A percentile compares a stretch with the other conserved stretches of the same genome.
Evolutionary conservation across 805 yeast genomes (phyloP).

Genomic region (Metschnikowia kunwiensis): DNA sequence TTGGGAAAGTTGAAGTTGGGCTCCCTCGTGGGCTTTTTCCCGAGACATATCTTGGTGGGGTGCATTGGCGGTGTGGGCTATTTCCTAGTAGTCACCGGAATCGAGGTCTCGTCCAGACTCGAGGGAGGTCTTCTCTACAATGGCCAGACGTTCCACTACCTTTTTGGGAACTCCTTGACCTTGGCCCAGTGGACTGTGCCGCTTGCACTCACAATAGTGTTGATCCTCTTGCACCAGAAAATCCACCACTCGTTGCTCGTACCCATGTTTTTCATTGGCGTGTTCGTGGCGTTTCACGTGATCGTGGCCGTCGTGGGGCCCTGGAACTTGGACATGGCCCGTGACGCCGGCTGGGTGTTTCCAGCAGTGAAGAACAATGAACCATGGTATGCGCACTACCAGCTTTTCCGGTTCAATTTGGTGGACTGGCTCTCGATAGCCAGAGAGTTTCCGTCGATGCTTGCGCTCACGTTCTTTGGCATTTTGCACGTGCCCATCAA

Average conservation of each 20-base stretch:
- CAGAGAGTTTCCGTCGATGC: slow-evolving; percentile 82
- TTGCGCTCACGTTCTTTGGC: slow-evolving; percentile 94
- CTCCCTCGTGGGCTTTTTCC: slow-evolving; percentile 88
- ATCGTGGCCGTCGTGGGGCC: slow-evolving; percentile 62
- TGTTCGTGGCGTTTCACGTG: slow-evolving; percentile 68
- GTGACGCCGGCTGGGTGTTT: slow-evolving; percentile 85
- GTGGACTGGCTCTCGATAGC: slow-evolving; percentile 75
- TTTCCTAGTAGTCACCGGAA: slow-evolving; percentile 82
- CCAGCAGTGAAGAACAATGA: slow-evolving; percentile 57
- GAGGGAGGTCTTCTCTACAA: slow-evolving; percentile 72
- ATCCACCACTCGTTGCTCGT: slow-evolving; percentile 66
- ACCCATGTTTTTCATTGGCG: slow-evolving; percentile 73
- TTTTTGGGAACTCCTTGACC: slow-evolving; percentile 40
- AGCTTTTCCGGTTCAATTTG: slow-evolving; percentile 59
- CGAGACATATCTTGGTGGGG: slow-evolving; percentile 92
- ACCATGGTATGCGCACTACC: slow-evolving; percentile 91
- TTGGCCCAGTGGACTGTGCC: slow-evolving; percentile 67
- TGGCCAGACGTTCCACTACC: slow-evolving; percentile 48
- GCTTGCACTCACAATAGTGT: slow-evolving; percentile 53
- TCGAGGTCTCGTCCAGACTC: slow-evolving; percentile 83
- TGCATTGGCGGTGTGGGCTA: slow-evolving; percentile 99
- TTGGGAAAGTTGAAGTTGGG: slow-evolving; percentile 83
- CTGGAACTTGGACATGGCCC: slow-evolving; percentile 57
- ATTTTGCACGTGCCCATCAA: slow-evolving; percentile 95
- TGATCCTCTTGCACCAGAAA: slow-evolving; percentile 58